Evolutionary conservation across 805 yeast genomes (phyloP).

Genomic region (Lachancea sp.): DNA sequence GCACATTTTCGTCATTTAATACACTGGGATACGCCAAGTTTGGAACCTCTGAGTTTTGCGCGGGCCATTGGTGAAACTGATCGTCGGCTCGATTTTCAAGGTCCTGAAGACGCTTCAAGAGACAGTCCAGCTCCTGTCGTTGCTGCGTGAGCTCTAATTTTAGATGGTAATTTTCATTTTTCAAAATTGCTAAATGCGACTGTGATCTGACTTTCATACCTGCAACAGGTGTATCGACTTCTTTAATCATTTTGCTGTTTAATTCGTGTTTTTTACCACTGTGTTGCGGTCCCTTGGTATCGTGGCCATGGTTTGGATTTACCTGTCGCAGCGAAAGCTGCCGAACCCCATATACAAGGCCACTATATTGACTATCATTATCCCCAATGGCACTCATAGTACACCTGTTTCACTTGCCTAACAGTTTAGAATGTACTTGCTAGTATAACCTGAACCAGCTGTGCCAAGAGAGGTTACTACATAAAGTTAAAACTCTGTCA

Average conservation of each 20-base stretch:
- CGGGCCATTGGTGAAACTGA: not conserved
- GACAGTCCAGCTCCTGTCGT: slow-evolving; percentile 14
- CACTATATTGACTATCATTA: slow-evolving; percentile 2
- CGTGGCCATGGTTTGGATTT: not conserved
- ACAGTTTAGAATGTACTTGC: not conserved
- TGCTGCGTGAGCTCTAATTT: slow-evolving; percentile 20
- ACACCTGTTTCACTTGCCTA: not conserved
- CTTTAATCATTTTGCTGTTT: not conserved
- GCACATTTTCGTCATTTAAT: not conserved
- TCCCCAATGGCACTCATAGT: not conserved
- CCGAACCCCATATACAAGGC: not conserved
- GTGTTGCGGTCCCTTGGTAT: not conserved
- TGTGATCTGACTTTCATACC: not conserved
- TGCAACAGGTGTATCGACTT: not conserved
- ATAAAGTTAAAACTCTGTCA: not conserved
- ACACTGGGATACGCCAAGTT: not conserved
- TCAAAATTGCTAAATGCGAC: slow-evolving; percentile 5
- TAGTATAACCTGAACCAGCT: not conserved
- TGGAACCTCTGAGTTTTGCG: not conserved
- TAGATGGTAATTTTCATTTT: slow-evolving; percentile 24
- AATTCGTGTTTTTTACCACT: not conserved
- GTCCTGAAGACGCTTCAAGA: not conserved
- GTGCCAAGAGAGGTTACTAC: not conserved
- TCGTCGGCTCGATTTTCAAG: not conserved
- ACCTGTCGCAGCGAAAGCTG: slow-evolving; percentile 4